phyloP scores from a whole-genome alignment of 129 eudicot genomes.

The Solidago caesia region DNA sequence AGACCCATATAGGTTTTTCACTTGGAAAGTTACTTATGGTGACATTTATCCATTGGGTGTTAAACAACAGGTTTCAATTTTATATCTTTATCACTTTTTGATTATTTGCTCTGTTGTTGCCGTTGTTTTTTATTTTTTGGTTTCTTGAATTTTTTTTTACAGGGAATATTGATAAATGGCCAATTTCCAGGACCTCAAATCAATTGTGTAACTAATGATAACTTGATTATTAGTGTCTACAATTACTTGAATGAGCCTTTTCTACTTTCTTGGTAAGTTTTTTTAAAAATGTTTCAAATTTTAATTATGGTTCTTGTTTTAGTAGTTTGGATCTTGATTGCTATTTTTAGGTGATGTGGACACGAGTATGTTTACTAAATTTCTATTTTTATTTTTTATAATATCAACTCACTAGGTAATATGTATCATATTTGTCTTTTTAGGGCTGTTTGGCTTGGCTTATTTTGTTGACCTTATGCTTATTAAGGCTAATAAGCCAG shows the following conservation, averaged over 20 bases:
- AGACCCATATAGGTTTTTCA: slow-evolving; percentile 82
- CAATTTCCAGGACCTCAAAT: slow-evolving; percentile 97
- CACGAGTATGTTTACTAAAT: not conserved
- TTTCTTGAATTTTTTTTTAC: slow-evolving; percentile 24
- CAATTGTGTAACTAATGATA: slow-evolving; percentile 91
- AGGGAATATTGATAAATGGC: slow-evolving; percentile 97
- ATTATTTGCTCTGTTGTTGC: too few relatives aligned
- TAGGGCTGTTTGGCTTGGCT: too few relatives aligned
- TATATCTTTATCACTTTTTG: not conserved
- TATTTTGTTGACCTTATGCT: too few relatives aligned
- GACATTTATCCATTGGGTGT: slow-evolving; percentile 83
- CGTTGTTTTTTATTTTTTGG: slow-evolving; percentile 8
- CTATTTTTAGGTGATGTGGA: not conserved
- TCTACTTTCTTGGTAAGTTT: slow-evolving; percentile 81
- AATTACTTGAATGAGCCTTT: slow-evolving; percentile 85
- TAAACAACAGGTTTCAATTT: slow-evolving; percentile 66
- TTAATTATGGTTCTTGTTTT: slow-evolving; percentile 4
- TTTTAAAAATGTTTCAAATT: not conserved
- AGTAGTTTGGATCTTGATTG: slow-evolving; percentile 18
- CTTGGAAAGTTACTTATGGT: slow-evolving; percentile 92
- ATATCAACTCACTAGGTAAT: too few relatives aligned
- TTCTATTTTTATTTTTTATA: not conserved
- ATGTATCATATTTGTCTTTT: too few relatives aligned
- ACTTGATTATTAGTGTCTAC: slow-evolving; percentile 87
- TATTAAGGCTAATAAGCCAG: too few relatives aligned